Conservation (phyloP, 352 stramenopile genomes). For the Globisporangium nunn region DNA sequence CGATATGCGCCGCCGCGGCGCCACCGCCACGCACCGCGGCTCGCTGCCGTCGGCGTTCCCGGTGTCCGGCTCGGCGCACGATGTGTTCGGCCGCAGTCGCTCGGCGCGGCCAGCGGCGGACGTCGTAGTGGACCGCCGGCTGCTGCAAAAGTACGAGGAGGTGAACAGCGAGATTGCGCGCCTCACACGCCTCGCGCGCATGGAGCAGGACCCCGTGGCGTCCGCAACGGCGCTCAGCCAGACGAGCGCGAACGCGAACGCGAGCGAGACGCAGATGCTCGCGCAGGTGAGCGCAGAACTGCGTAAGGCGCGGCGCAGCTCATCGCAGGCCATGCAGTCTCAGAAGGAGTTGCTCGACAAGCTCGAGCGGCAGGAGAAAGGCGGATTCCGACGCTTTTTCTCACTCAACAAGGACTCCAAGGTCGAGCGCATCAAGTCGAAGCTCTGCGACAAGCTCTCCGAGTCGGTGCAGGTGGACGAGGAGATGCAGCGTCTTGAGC, state of each 20-base stretch:
- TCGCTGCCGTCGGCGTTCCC: conserved; percentile 11
- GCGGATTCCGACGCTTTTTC: conserved; percentile 58
- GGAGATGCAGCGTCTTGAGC: conserved; percentile 55
- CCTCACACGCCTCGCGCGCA: conserved; percentile 51
- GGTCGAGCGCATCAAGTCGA: conserved; percentile 65
- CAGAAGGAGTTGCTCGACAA: conserved; percentile 81
- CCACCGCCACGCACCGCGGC: conserved; percentile 6
- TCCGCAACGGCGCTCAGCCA: background rate
- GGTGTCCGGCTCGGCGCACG: background rate
- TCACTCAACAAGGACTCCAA: conserved; percentile 62
- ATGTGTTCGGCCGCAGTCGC: conserved; percentile 7
- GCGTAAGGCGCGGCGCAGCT: conserved; percentile 52
- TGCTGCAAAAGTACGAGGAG: conserved; percentile 70
- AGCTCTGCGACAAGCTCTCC: conserved; percentile 65
- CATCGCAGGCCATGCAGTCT: conserved; percentile 67
- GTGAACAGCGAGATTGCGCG: conserved; percentile 74
- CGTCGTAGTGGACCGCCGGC: conserved; percentile 48
- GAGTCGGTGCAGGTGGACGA: conserved; percentile 60
- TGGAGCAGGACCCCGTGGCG: conserved; percentile 18
- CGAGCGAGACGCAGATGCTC: conserved; percentile 17
- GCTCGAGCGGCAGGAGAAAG: conserved; percentile 66
- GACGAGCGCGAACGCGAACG: background rate
- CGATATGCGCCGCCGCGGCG: conserved; percentile 12
- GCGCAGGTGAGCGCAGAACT: conserved; percentile 41
- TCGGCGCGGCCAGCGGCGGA: background rate